Evolutionary conservation across 768 basidiomycete species (phyloP), one percentile per base, ranked within the genome.

Genomic region (Tulasnella sp.): DNA sequence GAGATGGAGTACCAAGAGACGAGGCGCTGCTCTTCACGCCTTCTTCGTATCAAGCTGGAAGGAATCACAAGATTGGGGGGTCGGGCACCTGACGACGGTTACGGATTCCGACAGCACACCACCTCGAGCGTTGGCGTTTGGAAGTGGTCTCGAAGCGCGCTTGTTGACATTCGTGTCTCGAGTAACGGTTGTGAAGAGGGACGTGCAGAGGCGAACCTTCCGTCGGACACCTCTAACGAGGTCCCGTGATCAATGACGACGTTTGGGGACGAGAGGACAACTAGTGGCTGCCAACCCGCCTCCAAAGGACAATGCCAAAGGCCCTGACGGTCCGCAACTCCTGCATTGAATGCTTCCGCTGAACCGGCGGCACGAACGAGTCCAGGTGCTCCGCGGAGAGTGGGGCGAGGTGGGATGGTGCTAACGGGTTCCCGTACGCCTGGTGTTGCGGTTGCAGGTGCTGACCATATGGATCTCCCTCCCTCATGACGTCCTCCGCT

Each of bases 11-110:
- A 5, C 50, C 50, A 54, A 54, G 22, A 54, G 50, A 54, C 22
- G 64, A 31, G 12, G 16, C 64, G 11, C 64, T 69, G 6, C 64
- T 28, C 64, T 69, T 69, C 64, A 69, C 64, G 64, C 64, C 64
- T 69, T 69, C 64, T 69, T 69, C 31, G 64, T 69, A 69, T 69
- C 64, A 18, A 69, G 34, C 31, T 69, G 64, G 64, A 69, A 69
- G 6, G 64, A 69, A 69, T 69, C 64, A 28, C 31, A 69, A 12
- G 28, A 31, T 31, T 37, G 64, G 2, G 64, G 34, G 14, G 64
- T 69, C 64, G 64, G 64, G 34, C 34, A 69, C 28, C 64, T 31
- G n/a, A 69, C 64, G 14, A 69, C 64, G 31, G 64, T 69, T 3
- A 69, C 28, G 31, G 64, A 69, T 12, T 69, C 64, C n/a, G 64